phyloP scores from a whole-genome alignment of 352 stramenopile genomes.

The Phytophthora vignae region DNA sequence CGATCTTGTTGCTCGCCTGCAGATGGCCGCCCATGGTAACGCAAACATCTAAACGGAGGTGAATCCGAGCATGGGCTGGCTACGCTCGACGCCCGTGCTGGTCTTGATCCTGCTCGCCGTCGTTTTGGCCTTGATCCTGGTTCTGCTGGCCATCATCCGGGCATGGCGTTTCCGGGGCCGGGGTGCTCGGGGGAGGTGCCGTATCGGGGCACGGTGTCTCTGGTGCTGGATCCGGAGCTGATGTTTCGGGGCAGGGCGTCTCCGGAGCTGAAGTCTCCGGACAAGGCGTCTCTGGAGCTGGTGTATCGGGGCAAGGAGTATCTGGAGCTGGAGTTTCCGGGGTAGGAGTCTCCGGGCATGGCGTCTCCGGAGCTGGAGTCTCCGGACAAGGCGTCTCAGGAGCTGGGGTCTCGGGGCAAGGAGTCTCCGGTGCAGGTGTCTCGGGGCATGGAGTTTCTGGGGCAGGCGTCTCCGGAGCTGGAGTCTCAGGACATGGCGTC shows the following conservation, averaged over 20 bases:
- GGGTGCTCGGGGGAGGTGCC: background rate
- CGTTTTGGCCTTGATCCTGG: slow-evolving; percentile 3
- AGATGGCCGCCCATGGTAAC: no score
- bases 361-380: background rate
- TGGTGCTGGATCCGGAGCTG: no score
- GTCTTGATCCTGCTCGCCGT: slow-evolving; percentile 2
- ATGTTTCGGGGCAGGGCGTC: slow-evolving; percentile 7
- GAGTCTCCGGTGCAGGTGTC: no score
- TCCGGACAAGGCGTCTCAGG: slow-evolving; percentile 5
- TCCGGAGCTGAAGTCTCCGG: background rate
- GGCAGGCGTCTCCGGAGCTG: background rate
- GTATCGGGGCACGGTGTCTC: no score
- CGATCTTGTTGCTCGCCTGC: no score
- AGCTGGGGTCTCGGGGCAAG: slow-evolving; percentile 1
- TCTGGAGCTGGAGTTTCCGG: slow-evolving; percentile 5
- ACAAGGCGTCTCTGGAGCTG: slow-evolving; percentile 9
- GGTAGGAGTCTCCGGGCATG: background rate
- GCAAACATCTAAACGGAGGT: no score
- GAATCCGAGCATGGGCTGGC: no score
- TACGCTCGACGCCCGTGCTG: no score
- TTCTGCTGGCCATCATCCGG: slow-evolving; percentile 11
- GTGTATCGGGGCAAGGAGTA: background rate
- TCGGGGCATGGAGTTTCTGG: no score
- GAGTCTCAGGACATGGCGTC: slow-evolving; percentile 10
- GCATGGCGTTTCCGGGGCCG: background rate